Evolutionary conservation across 164 flowering plant genomes (phyloP).

Genomic region (Nymphaea thermarum): DNA sequence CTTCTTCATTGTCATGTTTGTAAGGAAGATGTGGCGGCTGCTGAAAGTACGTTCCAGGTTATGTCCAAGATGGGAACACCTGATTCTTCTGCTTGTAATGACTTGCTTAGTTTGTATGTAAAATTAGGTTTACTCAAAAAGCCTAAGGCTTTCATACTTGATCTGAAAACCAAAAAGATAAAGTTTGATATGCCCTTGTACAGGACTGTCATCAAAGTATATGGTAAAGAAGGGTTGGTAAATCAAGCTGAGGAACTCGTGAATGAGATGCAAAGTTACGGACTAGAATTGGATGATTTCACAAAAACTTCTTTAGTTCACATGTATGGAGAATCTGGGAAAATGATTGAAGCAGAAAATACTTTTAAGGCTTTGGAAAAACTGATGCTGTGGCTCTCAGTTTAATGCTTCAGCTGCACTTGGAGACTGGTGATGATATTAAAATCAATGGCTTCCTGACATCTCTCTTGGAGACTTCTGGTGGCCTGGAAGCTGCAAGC

Average conservation of each 20-base stretch:
- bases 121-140: constrained; percentile 40
- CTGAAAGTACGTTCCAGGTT: constrained; percentile 60
- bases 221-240: constrained; percentile 60
- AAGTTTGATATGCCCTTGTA: constrained; percentile 62
- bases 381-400: constrained; percentile 38
- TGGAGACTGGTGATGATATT: constrained; percentile 21
- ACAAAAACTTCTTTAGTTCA: constrained; percentile 29
- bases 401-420: constrained; percentile 41
- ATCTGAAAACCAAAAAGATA: constrained; percentile 37
- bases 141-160: constrained; percentile 45
- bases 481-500: constrained; percentile 39
- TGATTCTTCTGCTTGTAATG: constrained; percentile 49
- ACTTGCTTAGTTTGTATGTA: constrained; percentile 64
- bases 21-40: constrained; percentile 53
- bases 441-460: constrained; percentile 28
- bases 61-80: constrained; percentile 55
- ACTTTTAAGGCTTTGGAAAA: constrained; percentile 15
- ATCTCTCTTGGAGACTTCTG: constrained; percentile 27
- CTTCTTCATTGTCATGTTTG: constrained; percentile 53
- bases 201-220: constrained; percentile 45
- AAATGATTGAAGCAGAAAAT: constrained; percentile 15
- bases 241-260: constrained; percentile 42
- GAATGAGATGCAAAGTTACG: constrained; percentile 28
- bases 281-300: constrained; percentile 20
- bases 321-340: constrained; percentile 20